Conservation (phyloP, 805 yeast genomes). For the Nakazawaea anatomiae region DNA sequence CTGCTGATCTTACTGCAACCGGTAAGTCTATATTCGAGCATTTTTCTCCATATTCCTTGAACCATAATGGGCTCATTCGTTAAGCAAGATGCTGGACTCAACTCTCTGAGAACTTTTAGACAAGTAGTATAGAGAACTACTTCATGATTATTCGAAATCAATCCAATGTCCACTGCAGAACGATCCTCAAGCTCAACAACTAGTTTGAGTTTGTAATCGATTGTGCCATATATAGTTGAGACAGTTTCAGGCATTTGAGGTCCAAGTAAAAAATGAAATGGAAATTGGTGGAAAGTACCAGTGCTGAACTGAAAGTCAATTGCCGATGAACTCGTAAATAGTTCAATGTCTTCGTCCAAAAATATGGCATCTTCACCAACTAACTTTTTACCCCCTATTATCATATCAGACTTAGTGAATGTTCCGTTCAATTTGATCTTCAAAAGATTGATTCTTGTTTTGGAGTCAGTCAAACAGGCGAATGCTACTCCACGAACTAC, state of each 20-base stretch:
- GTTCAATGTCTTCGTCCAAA: neutral
- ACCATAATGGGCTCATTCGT: neutral
- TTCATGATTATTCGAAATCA: neutral
- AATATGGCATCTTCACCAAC: neutral
- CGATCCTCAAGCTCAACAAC: neutral
- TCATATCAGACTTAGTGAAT: neutral
- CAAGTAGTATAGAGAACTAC: neutral
- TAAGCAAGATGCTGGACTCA: neutral
- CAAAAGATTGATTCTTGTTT: neutral
- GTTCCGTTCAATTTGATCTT: neutral
- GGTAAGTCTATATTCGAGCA: constrained; percentile 18
- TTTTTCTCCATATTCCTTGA: constrained; percentile 26
- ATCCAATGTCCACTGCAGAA: neutral
- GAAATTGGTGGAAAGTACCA: neutral
- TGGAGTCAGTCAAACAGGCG: neutral
- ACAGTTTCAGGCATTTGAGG: constrained; percentile 4
- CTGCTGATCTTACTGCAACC: constrained; percentile 15
- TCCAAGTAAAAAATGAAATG: neutral
- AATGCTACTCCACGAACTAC: neutral
- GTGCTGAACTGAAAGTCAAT: neutral
- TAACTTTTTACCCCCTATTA: neutral
- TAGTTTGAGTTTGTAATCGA: neutral
- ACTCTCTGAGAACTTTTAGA: neutral
- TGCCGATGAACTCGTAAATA: neutral
- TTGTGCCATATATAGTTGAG: neutral